Conservation (phyloP, 768 basidiomycete species). For the Saitozyma sp. region DNA sequence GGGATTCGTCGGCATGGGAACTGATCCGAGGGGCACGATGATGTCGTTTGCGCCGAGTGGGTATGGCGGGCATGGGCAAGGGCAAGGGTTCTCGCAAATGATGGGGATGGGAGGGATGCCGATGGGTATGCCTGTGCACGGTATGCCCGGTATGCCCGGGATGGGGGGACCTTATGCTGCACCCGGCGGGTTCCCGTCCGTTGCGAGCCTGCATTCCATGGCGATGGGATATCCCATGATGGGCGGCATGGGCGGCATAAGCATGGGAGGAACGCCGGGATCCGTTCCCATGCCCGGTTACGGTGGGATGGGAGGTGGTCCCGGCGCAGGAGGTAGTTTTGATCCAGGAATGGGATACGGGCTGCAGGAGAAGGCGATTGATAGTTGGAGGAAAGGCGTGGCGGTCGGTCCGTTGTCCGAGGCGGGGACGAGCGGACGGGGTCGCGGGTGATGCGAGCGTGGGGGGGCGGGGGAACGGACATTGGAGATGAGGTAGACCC, state of each 20-base stretch:
- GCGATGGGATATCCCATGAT: conserved; percentile 3
- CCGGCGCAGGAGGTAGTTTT: too few species aligned
- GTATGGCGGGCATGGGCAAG: conserved; percentile 5
- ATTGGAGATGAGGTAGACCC: too few species aligned
- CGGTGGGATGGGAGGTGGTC: background rate
- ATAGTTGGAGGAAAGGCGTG: conserved; percentile 43
- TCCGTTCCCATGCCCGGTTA: background rate
- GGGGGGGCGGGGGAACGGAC: too few species aligned
- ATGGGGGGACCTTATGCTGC: background rate
- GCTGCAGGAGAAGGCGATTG: conserved; percentile 22
- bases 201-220: background rate
- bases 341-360: too few species aligned
- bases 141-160: conserved; percentile 11
- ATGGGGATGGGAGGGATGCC: conserved; percentile 8
- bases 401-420: too few species aligned
- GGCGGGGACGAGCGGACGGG: too few species aligned
- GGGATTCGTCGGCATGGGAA: conserved; percentile 1
- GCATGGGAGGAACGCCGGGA: background rate
- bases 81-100: background rate
- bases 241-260: too few species aligned
- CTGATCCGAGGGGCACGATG: background rate
- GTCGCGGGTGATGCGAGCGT: too few species aligned
- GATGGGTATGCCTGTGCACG: conserved; percentile 2
- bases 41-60: background rate
- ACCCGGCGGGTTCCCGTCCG: background rate